Conservation (phyloP, 2,329 filamentous ascomycete species). For the Xylaria sp. region DNA sequence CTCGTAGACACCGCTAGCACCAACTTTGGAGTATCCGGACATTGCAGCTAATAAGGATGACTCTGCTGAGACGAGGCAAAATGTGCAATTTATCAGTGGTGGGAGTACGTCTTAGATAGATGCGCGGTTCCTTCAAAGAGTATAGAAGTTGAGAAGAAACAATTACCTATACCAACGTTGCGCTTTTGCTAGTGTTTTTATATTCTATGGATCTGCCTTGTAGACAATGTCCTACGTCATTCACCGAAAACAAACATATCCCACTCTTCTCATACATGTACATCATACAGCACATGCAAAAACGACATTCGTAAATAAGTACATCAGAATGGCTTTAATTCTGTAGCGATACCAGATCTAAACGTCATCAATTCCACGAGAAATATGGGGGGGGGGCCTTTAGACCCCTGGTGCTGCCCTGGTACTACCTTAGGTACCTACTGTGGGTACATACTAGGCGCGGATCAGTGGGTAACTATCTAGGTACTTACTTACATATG, state of each 20-base stretch:
- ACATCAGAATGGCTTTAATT: constrained; percentile 1
- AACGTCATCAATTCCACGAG: constrained; percentile 37
- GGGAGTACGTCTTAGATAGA: background rate
- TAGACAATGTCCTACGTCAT: constrained; percentile 40
- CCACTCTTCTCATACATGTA: background rate
- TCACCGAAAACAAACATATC: background rate
- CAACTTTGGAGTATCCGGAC: constrained; percentile 71
- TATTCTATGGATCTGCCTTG: background rate
- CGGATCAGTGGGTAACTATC: constrained; percentile 14
- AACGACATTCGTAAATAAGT: background rate
- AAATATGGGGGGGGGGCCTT: background rate
- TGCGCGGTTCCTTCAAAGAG: background rate
- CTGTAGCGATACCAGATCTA: constrained; percentile 25
- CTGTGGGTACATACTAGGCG: too few relatives aligned
- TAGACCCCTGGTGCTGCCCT: background rate
- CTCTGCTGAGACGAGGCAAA: background rate
- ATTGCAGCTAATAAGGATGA: constrained; percentile 43
- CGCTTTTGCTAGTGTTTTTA: background rate
- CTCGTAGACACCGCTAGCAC: constrained; percentile 74
- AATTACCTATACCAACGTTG: background rate
- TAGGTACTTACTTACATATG: too few relatives aligned
- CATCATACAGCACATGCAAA: background rate
- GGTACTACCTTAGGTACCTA: too few relatives aligned
- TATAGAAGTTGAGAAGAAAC: background rate
- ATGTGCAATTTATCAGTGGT: background rate